Base-by-base conservation (phyloP, 2,329 filamentous ascomycete genomes). In the Colletotrichum abscissum region DNA sequence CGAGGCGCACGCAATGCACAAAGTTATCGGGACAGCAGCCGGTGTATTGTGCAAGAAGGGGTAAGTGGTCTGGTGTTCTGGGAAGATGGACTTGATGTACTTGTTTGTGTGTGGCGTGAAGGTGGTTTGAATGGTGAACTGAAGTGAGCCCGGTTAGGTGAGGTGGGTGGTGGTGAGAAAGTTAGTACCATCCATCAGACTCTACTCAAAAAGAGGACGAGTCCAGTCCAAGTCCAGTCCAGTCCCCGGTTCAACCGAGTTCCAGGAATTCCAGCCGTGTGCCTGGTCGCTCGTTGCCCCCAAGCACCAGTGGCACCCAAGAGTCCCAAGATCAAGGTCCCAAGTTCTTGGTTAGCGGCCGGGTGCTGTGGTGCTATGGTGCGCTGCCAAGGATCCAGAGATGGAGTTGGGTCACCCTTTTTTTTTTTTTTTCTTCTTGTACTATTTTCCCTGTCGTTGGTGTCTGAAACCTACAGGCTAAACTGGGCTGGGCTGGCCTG, bases 311-410 rank as follows among this genome's bases (percentile, higher is more conserved):
- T 38, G 35, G 35, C 42, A 46, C 19, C 42, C 42, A 46, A 38
- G 35, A 38, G 35, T 46, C 42, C 42, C 42, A 49, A 49, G 42
- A n/a, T 49, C 42, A 49, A n/a, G 42, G 42, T 62, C 65, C 69
- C 65, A 72, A 69, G 57, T 56, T 69, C 55, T 58, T 69, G 69
- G 69, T 54, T 72, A 65, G 69, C 49, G 62, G 67, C 62, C 56
- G 56, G 59, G 38, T 71, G 68, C 56, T 63, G 58, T 42, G 38
- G 38, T 42, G 35, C 12, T 16, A 42, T 42, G 65, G 19, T 72
- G 42, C 19, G 22, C 46, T 60, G 71, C 71, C 71, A 73, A 73
- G 71, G 60, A 70, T 65, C 71, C 62, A 65, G 71, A 73, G 67
- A 73, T 66, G 71, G 62, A 56, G 62, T 71, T 71, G 33, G 60